Evolutionary conservation across 2,329 filamentous ascomycete species (phyloP), one percentile per base, ranked within the genome.

Genomic region (Pseudogymnoascus sp.): DNA sequence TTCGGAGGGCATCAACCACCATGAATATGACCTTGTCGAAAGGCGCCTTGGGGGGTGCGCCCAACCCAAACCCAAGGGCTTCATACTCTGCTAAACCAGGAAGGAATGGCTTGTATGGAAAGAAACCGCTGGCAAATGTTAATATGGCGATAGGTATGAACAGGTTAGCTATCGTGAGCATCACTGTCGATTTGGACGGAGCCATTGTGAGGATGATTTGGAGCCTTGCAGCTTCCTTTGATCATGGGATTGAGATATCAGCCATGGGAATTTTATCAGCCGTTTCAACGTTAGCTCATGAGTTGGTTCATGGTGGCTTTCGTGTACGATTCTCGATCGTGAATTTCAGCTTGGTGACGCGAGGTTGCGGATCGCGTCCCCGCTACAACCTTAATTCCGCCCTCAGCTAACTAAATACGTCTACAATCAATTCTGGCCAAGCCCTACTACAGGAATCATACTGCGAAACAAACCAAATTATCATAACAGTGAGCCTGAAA

Each of bases 21-120:
- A 99, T 97, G 75, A 99, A 97, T 62, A 99, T 81, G 62, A 97
- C 80, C 71, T 88, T 92, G 75, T 97, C 86, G 74, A 99, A 99
- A 0, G 89, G 86, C 35, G 90, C 82, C 59, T 80, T 76, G 2
- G 89, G 86, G 5, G 81, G 81, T 56, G 76, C 71, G 18, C 79
- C 85, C 77, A 82, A 80, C 59, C 79, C 76, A 77, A 82, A 80
- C 56, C 79, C 76, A 28, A 83, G 73, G 60, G 81, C 71, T 66
- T 84, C 82, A 75, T 87, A 89, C 66, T 82, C 78, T 8, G 94
- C 92, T 56, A 96, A 78, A 3, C 94, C 94, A 10, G 92, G 86
- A 59, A 99, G 81, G 68, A 96, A 89, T 2, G 94, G 92, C 73
- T 99, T 99, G 77, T 97, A 97, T 6, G 94, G 94, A 72, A 99